These are phyloP conservation scores for Mycena polygramma DNA, from an alignment of 768 basidiomycete genomes.

Conservation along the genomic window DNA sequence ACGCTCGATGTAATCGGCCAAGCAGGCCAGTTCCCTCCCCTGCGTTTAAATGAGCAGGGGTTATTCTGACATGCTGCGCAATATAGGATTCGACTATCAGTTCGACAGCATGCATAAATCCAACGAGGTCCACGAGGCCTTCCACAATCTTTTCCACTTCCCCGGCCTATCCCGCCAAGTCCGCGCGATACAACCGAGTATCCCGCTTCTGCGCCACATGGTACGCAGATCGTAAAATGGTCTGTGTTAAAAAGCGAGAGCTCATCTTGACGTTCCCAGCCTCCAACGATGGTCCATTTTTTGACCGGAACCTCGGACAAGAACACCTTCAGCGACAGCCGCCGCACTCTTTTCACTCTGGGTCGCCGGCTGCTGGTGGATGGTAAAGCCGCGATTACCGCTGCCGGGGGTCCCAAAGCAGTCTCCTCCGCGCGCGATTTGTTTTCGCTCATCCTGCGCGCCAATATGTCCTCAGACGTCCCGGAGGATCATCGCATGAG, in stretches of 20 bases:
- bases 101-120: conserved; percentile 21
- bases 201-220: conserved; percentile 5
- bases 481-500: conserved; percentile 56
- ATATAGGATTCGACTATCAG: conserved; percentile 26
- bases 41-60: neutral
- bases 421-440: conserved; percentile 55
- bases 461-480: conserved; percentile 63
- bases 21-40: conserved; percentile 5
- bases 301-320: neutral
- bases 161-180: neutral
- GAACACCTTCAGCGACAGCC: neutral
- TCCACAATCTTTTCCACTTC: conserved; percentile 11
- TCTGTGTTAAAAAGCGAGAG: neutral
- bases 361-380: conserved; percentile 9
- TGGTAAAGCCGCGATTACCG: conserved; percentile 1
- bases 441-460: conserved; percentile 59
- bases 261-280: too few species aligned
- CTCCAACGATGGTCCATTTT: neutral
- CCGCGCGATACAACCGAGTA: neutral
- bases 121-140: conserved; percentile 8
- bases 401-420: conserved; percentile 37
- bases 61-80: neutral
- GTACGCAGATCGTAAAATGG: conserved; percentile 14
- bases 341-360: neutral
- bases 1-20: conserved; percentile 33